Conservation (phyloP, 2,329 filamentous ascomycete genomes). For the Pseudogymnoascus verrucosus region DNA sequence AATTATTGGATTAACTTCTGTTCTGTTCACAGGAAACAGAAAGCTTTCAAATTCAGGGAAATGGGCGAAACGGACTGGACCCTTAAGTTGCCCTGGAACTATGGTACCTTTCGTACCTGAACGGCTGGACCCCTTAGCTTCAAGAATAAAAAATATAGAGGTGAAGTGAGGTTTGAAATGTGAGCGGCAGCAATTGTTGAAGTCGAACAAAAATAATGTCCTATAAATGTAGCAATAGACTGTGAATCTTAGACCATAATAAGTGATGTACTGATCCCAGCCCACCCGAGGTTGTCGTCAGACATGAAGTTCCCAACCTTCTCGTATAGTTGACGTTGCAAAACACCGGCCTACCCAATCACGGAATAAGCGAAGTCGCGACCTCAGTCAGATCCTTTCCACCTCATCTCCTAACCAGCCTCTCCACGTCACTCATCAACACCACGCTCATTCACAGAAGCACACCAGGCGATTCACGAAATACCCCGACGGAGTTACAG, state of each 20-base stretch:
- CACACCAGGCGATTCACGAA: constrained; percentile 4
- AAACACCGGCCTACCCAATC: constrained; percentile 4
- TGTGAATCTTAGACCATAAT: not conserved
- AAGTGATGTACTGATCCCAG: not conserved
- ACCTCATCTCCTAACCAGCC: not conserved
- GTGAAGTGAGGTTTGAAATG: not conserved
- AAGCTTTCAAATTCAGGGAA: not conserved
- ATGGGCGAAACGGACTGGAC: not conserved
- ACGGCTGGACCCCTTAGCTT: constrained; percentile 4
- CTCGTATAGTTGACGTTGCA: not conserved
- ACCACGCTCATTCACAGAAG: constrained; percentile 10
- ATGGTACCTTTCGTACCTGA: constrained; percentile 2
- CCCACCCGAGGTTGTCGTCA: not conserved
- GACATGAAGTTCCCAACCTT: constrained; percentile 4
- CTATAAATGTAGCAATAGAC: not conserved
- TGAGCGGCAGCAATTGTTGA: not conserved
- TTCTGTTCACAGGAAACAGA: not conserved
- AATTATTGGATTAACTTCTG: not conserved
- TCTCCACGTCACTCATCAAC: constrained; percentile 4
- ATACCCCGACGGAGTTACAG: not conserved
- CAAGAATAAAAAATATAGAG: not conserved
- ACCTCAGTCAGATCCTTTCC: constrained; percentile 5
- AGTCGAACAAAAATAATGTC: not conserved
- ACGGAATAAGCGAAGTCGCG: constrained; percentile 6
- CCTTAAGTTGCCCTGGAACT: constrained; percentile 1